Evolutionary conservation across 164 flowering plant genomes (phyloP).

Genomic region (Annona squamosa): DNA sequence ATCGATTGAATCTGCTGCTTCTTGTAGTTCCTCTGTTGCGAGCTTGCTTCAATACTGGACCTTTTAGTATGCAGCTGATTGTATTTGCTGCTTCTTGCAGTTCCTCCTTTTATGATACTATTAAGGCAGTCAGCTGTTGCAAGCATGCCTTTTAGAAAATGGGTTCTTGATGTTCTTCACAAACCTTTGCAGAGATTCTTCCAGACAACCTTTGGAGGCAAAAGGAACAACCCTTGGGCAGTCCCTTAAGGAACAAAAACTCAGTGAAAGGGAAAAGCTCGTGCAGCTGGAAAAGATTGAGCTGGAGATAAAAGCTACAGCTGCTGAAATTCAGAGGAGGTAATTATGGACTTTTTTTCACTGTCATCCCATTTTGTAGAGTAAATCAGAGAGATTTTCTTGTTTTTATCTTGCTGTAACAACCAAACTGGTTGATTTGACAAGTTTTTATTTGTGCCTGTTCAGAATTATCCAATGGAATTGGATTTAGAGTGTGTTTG

Average conservation of each 20-base stretch:
- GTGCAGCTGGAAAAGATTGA: constrained; percentile 38
- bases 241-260: constrained; percentile 24
- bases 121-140: background rate
- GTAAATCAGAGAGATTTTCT: too few relatives aligned
- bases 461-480: too few relatives aligned
- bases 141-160: background rate
- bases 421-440: too few relatives aligned
- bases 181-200: background rate
- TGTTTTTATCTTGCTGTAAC: too few relatives aligned
- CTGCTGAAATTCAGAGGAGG: constrained; percentile 52
- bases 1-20: too few relatives aligned
- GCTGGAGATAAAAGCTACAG: constrained; percentile 30
- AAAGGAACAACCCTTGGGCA: constrained; percentile 36
- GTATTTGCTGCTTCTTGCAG: too few relatives aligned
- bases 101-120: too few relatives aligned
- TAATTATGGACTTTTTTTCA: constrained; percentile 12
- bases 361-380: background rate
- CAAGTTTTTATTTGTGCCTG: too few relatives aligned
- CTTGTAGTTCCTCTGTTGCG: too few relatives aligned
- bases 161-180: background rate
- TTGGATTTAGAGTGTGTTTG: too few relatives aligned
- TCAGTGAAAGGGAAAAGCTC: constrained; percentile 37
- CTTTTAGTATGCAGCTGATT: too few relatives aligned
- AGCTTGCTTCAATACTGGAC: too few relatives aligned
- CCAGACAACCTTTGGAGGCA: constrained; percentile 32